Percentiles rank a stretch among this genome's conserved stretches.
Evolutionary conservation across 345 rosid genomes (phyloP).

Genomic region (Citrus medica): DNA sequence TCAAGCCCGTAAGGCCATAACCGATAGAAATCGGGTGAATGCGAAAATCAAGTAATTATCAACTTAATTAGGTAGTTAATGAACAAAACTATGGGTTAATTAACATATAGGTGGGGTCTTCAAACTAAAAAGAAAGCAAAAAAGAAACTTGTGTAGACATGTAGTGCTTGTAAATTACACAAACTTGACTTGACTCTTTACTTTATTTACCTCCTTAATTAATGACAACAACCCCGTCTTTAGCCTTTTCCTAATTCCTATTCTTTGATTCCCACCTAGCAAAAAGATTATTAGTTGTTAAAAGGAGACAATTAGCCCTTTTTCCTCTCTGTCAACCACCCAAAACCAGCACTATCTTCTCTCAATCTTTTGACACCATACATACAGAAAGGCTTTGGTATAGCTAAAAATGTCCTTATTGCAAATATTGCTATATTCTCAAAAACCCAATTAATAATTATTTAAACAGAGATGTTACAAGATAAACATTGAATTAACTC

Average conservation of each 20-base stretch:
- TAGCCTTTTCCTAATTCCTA: too few relatives aligned
- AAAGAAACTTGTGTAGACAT: neutral
- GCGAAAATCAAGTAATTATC: neutral
- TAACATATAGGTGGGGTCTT: neutral
- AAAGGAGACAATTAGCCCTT: neutral
- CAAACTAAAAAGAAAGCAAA: neutral
- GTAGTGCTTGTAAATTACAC: conserved; percentile 17
- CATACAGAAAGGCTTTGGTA: too few relatives aligned
- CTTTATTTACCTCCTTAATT: neutral
- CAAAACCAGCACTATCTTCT: neutral
- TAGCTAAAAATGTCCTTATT: too few relatives aligned
- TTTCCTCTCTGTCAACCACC: conserved; percentile 15
- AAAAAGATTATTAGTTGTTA: neutral
- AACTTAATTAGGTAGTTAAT: neutral
- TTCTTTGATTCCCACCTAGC: neutral
- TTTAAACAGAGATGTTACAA: too few relatives aligned
- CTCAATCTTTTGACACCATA: neutral
- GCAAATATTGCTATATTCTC: too few relatives aligned
- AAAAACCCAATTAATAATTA: too few relatives aligned
- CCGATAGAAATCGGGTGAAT: neutral
- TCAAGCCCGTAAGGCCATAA: neutral
- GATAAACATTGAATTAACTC: too few relatives aligned
- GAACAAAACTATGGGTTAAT: neutral
- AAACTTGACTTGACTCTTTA: conserved; percentile 1
- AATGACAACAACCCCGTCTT: neutral